These are phyloP conservation scores for Fusarium tanahbumbuense DNA, from an alignment of 2,329 filamentous ascomycete genomes.

Conservation along the genomic window DNA sequence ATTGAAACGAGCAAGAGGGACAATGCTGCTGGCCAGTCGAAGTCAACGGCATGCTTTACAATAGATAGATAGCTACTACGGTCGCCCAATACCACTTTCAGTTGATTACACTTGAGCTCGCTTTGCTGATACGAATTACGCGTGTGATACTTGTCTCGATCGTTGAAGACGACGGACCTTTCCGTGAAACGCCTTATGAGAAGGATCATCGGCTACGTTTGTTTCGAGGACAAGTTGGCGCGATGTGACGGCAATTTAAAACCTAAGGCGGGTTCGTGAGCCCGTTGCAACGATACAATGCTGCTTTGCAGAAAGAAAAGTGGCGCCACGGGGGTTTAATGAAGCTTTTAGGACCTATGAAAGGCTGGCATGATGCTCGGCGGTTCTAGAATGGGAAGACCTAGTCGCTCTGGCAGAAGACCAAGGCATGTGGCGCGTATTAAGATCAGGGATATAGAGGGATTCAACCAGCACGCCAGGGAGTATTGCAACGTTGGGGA, in stretches of 20 bases:
- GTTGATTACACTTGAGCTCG: slow-evolving; percentile 7
- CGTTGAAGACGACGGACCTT: background rate
- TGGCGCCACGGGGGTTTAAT: slow-evolving; percentile 33
- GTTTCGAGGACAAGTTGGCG: slow-evolving; percentile 34
- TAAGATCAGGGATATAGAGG: slow-evolving; percentile 32
- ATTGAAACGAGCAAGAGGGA: slow-evolving; percentile 48
- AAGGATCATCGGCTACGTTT: slow-evolving; percentile 35
- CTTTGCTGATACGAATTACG: background rate
- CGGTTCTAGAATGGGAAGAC: slow-evolving; percentile 30
- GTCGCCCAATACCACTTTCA: slow-evolving; percentile 42
- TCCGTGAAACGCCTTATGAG: slow-evolving; percentile 36
- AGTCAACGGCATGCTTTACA: slow-evolving; percentile 39
- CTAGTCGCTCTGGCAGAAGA: slow-evolving; percentile 4
- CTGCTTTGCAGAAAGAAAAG: slow-evolving; percentile 36
- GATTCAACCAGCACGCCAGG: slow-evolving; percentile 32
- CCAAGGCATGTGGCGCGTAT: slow-evolving; percentile 14
- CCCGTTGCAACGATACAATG: slow-evolving; percentile 38
- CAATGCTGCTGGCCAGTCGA: slow-evolving; percentile 46
- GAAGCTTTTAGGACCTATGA: background rate
- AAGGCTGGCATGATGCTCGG: slow-evolving; percentile 30
- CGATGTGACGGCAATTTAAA: slow-evolving; percentile 43
- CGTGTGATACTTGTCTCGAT: background rate
- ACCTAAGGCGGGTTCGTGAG: slow-evolving; percentile 24
- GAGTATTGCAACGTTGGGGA: slow-evolving; percentile 27
- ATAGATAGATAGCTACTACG: slow-evolving; percentile 45